Conservation (phyloP, 2,329 filamentous ascomycete genomes). For the Talaromyces piceae region DNA sequence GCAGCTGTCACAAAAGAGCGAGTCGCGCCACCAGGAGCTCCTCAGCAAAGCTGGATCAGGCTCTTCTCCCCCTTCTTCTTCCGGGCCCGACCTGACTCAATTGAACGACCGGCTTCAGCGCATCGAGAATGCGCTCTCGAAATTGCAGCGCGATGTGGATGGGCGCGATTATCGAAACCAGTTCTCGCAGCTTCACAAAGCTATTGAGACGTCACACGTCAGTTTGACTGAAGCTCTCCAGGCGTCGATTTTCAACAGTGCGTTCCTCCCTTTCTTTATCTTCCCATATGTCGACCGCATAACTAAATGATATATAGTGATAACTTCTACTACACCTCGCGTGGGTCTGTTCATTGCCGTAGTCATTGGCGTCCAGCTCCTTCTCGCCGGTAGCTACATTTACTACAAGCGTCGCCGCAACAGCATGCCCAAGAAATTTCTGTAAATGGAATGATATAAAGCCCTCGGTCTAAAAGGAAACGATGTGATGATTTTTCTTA, state of each 20-base stretch:
- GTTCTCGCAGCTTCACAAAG: conserved; percentile 47
- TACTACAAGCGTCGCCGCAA: conserved; percentile 72
- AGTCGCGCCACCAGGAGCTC: conserved; percentile 49
- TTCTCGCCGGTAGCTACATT: conserved; percentile 62
- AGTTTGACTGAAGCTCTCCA: conserved; percentile 47
- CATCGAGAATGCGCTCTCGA: conserved; percentile 45
- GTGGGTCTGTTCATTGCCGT: conserved; percentile 60
- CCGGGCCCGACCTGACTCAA: conserved; percentile 24
- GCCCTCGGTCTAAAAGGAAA: background rate
- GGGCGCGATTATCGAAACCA: conserved; percentile 51
- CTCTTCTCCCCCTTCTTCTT: conserved; percentile 12
- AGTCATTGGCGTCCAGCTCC: conserved; percentile 65
- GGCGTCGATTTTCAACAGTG: conserved; percentile 43
- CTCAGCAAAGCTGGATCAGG: conserved; percentile 25
- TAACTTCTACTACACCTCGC: conserved; percentile 47
- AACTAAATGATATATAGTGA: conserved; percentile 31
- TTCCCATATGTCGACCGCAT: background rate
- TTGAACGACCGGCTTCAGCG: conserved; percentile 45
- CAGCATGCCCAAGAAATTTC: conserved; percentile 81
- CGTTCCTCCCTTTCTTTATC: conserved; percentile 20
- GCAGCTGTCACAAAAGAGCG: conserved; percentile 43
- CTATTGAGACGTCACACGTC: conserved; percentile 47
- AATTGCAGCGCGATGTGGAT: conserved; percentile 48
- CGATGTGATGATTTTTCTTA: conserved; percentile 1
- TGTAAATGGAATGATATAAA: conserved; percentile 49